A percentile compares a stretch with the other conserved stretches of the same genome.
Evolutionary conservation across 108 stramenopile species (phyloP).

Genomic region (Stephanodiscus triporus): DNA sequence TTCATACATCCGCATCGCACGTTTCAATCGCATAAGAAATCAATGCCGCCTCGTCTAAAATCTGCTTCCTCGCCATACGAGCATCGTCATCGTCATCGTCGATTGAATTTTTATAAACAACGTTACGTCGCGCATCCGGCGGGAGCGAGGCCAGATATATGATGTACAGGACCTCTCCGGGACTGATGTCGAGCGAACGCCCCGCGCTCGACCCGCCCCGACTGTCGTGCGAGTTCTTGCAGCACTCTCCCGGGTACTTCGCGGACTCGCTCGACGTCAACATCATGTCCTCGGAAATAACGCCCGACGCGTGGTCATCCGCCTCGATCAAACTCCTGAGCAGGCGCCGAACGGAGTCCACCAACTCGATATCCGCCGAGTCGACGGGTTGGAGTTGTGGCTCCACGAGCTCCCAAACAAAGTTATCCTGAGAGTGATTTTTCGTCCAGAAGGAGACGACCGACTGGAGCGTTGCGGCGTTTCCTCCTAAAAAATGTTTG

Average conservation of each 20-base stretch:
- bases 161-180: conserved; percentile 56
- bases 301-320: background rate
- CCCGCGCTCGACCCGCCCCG: too few relatives aligned
- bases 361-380: conserved; percentile 30
- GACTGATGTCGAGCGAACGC: conserved; percentile 34
- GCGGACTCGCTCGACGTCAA: background rate
- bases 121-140: conserved; percentile 33
- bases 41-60: conserved; percentile 68
- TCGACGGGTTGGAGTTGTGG: conserved; percentile 59
- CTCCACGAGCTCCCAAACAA: conserved; percentile 67
- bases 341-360: conserved; percentile 29
- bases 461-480: conserved; percentile 45
- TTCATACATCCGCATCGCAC: conserved; percentile 53
- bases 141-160: conserved; percentile 66
- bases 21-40: conserved; percentile 65
- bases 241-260: background rate
- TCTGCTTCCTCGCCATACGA: conserved; percentile 39
- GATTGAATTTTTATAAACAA: conserved; percentile 29
- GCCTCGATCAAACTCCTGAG: conserved; percentile 16
- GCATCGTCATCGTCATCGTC: conserved; percentile 17
- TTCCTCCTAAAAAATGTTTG: conserved; percentile 48
- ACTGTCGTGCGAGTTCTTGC: conserved; percentile 20
- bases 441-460: conserved; percentile 67
- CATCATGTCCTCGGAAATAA: background rate
- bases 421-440: conserved; percentile 21